Base-by-base conservation (phyloP, 179 eudicot genomes). In the Amaranthus tricolor region DNA sequence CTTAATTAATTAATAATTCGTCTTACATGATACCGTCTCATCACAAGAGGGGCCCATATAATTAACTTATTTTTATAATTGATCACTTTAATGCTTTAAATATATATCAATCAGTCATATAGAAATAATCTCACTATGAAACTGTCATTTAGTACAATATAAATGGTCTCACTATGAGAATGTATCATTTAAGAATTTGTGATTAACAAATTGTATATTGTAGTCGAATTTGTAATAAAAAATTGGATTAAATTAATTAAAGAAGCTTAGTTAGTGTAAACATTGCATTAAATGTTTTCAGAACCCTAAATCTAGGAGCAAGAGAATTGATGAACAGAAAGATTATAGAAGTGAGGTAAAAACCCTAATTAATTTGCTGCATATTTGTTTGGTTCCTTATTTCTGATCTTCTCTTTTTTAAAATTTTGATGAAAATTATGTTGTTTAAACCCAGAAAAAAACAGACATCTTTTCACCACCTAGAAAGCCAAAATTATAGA, bases 401-500 rank as follows among this genome's bases (percentile, higher is more conserved):
- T 69, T 58, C 47, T 45, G 5, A 47, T 55, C 21, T 53, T 74
- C 68, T 70, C 6, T 48, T 73, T 43, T 67, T 70, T 57, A 70
- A 47, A 19, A 69, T 70, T 77, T 77, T 62, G 82, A 66, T 66
- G 75, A 51, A n/a, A 52, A 71, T 48, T 45, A 40, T 43, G 59
- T 61, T 65, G 74, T 40, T 72, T 71, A 45, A 62, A 72, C 67
- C 76, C 80, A 81, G 79, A 85, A 88, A 31, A 31, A 31, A 88
- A 87, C 96, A 90, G 89, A 90, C 96, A 90, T 90, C 96, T 90
- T 84, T 88, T 79, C 86, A 81, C 85, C 85, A 69, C 84, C 90
- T 89, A 82, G 81, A 82, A 86, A 79, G 76, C 75, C 82, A 85
- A 85, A 83, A 86, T 73, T 78, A 83, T 72, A 82, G 52, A 51